phyloP scores from a whole-genome alignment of 148 eudicot genomes.

The Bassia scoparia region DNA sequence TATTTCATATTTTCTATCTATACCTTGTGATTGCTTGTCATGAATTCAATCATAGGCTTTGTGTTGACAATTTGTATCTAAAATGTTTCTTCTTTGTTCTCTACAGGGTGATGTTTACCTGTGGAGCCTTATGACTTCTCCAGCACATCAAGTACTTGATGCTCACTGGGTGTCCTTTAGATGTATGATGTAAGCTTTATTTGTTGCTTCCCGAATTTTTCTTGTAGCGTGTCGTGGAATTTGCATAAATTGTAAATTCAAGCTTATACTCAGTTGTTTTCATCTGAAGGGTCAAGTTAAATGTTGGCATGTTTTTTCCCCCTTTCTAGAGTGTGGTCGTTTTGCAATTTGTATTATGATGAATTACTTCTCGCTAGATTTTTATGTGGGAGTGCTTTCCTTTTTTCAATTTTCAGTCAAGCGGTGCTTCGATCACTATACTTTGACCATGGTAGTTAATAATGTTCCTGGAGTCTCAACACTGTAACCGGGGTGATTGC shows the following conservation, averaged over 20 bases:
- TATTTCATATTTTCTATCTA: neutral
- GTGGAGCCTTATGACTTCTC: slow-evolving; percentile 60
- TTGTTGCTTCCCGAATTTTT: slow-evolving; percentile 2
- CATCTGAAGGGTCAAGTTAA: slow-evolving; percentile 4
- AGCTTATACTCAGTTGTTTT: neutral
- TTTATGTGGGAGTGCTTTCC: slow-evolving; percentile 26
- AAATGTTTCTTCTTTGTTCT: neutral
- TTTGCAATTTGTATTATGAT: neutral
- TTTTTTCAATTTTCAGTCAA: slow-evolving; percentile 49
- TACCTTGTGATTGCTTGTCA: neutral
- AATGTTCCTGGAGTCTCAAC: slow-evolving; percentile 82
- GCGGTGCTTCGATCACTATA: slow-evolving; percentile 78
- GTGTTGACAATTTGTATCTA: slow-evolving; percentile 11
- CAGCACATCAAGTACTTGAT: slow-evolving; percentile 68
- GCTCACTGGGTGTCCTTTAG: slow-evolving; percentile 90
- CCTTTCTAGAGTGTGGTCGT: neutral
- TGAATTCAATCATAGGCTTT: neutral
- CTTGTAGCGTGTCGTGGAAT: neutral
- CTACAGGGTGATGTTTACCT: slow-evolving; percentile 94
- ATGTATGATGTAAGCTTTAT: slow-evolving; percentile 71
- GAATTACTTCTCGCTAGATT: neutral
- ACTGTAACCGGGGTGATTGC: slow-evolving; percentile 73
- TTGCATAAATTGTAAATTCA: neutral
- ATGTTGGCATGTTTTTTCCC: slow-evolving; percentile 8
- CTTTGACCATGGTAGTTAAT: slow-evolving; percentile 74